These are phyloP conservation scores for Leptographium wingfieldii DNA, from an alignment of 2,329 filamentous ascomycete species.

Conservation along the genomic window DNA sequence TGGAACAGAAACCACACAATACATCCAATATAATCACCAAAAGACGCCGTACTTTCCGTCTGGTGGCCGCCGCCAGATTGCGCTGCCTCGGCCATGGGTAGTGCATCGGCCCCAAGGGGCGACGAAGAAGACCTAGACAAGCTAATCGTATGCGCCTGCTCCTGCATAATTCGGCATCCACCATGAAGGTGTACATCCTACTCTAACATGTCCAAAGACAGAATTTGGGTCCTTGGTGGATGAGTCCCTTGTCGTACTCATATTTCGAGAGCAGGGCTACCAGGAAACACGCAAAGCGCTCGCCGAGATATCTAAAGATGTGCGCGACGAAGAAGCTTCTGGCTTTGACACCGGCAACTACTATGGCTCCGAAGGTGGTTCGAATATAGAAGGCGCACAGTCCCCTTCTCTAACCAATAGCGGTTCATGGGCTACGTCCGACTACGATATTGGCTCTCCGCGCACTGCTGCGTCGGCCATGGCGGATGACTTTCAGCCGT, in stretches of 20 bases:
- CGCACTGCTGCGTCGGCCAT: neutral
- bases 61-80: neutral
- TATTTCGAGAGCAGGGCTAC: constrained; percentile 58
- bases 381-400: neutral
- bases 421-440: neutral
- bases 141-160: neutral
- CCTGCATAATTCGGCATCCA: neutral
- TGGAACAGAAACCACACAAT: neutral
- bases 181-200: neutral
- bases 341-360: constrained; percentile 71
- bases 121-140: neutral
- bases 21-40: neutral
- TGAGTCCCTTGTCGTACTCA: constrained; percentile 62
- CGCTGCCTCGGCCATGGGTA: neutral
- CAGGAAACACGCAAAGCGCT: constrained; percentile 46
- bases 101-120: neutral
- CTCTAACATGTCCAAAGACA: constrained; percentile 30
- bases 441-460: neutral
- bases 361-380: neutral
- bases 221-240: constrained; percentile 67
- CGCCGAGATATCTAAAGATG: constrained; percentile 51
- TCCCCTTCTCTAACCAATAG: neutral
- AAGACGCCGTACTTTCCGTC: neutral
- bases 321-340: constrained; percentile 53
- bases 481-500: neutral